A percentile compares a stretch with the other conserved stretches of the same genome.
Evolutionary conservation across 768 basidiomycete genomes (phyloP).

Genomic region (Tulasnella sp.): DNA sequence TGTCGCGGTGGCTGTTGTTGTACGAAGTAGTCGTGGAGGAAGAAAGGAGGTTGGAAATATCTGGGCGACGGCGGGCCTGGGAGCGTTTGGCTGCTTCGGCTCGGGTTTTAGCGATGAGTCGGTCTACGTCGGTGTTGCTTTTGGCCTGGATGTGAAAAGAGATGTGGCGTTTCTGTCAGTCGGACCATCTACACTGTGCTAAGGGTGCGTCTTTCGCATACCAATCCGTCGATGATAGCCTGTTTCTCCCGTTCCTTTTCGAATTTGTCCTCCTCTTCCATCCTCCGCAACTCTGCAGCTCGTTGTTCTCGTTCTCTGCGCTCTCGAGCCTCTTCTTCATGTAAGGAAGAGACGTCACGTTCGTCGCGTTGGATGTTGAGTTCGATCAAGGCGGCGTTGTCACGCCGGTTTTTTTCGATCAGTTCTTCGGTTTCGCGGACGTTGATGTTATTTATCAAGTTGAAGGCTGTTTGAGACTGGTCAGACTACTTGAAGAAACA

Average conservation of each 20-base stretch:
- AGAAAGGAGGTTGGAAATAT: constrained; percentile 1
- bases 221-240: constrained; percentile 74
- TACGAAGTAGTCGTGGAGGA: neutral
- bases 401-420: constrained; percentile 65
- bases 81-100: constrained; percentile 46
- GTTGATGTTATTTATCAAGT: constrained; percentile 86
- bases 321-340: constrained; percentile 75
- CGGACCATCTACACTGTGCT: neutral
- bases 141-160: constrained; percentile 10
- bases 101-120: constrained; percentile 57
- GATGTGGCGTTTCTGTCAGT: neutral
- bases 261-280: constrained; percentile 69
- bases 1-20: neutral
- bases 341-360: constrained; percentile 59
- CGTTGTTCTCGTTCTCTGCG: constrained; percentile 61
- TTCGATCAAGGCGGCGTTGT: constrained; percentile 77
- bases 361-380: constrained; percentile 78
- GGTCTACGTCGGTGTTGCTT: constrained; percentile 55
- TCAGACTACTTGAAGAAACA: constrained; percentile 4
- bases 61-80: neutral
- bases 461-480: constrained; percentile 59
- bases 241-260: constrained; percentile 63
- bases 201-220: constrained; percentile 27
- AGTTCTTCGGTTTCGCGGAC: constrained; percentile 72
- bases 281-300: constrained; percentile 53